phyloP scores from a whole-genome alignment of 148 eudicot species.

The Rhododendron molle region DNA sequence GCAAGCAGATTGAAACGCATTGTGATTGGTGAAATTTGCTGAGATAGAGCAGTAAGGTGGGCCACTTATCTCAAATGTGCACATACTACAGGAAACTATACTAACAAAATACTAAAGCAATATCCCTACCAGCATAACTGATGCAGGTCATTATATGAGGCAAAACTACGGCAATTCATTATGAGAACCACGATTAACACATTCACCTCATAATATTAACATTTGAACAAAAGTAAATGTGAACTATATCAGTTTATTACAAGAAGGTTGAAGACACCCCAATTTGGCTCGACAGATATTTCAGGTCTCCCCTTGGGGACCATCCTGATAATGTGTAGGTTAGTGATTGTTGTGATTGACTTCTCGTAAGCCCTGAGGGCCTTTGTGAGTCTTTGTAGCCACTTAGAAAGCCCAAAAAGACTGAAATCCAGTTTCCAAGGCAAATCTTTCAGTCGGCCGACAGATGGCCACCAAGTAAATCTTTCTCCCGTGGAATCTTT shows the following conservation, averaged over 20 bases:
- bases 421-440: too few species aligned
- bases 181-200: background rate
- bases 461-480: too few species aligned
- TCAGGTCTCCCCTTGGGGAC: too few species aligned
- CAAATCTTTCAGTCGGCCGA: too few species aligned
- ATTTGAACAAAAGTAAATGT: background rate
- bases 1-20: background rate
- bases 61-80: background rate
- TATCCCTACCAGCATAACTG: background rate
- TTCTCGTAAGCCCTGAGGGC: too few species aligned
- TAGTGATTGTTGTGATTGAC: too few species aligned
- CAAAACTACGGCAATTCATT: background rate
- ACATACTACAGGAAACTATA: background rate
- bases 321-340: too few species aligned
- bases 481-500: too few species aligned
- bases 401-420: too few species aligned
- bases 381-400: too few species aligned
- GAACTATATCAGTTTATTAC: background rate
- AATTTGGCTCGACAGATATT: too few species aligned
- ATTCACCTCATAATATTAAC: background rate
- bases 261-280: background rate
- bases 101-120: background rate
- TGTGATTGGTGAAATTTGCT: background rate
- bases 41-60: background rate
- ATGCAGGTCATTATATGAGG: background rate